Percentiles rank a stretch among this genome's conserved stretches.
These are phyloP conservation scores for Cucurbita ficifolia DNA, from an alignment of 306 rosid species.

Conservation along the genomic window DNA sequence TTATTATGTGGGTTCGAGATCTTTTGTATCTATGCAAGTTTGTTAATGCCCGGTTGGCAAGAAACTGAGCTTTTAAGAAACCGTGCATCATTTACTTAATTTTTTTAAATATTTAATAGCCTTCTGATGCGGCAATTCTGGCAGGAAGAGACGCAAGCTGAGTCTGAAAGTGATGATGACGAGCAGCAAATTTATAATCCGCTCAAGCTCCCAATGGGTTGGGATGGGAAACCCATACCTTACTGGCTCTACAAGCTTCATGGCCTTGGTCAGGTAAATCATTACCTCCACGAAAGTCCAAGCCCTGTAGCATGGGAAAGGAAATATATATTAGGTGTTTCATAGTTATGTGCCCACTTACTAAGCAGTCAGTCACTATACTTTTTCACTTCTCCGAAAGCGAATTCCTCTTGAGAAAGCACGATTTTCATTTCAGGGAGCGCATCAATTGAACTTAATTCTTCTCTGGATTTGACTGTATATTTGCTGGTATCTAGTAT, in stretches of 20 bases:
- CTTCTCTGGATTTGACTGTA: not conserved
- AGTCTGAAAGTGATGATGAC: slow-evolving; percentile 85
- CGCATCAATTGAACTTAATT: not conserved
- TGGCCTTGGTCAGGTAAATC: slow-evolving; percentile 94
- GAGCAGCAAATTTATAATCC: slow-evolving; percentile 98
- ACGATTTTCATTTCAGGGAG: not conserved
- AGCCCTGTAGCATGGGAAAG: not conserved
- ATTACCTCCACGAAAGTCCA: not conserved
- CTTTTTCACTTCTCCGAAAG: not conserved
- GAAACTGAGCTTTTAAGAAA: not conserved
- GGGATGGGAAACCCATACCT: slow-evolving; percentile 99
- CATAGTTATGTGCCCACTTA: not conserved
- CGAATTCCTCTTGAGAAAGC: not conserved
- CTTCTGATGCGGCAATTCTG: slow-evolving; percentile 1
- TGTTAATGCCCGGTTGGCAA: not conserved
- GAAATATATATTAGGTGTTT: not conserved
- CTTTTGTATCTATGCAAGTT: not conserved
- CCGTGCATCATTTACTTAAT: not conserved
- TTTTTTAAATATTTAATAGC: not conserved
- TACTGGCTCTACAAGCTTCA: slow-evolving; percentile 97
- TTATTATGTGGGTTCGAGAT: not conserved
- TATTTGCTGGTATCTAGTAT: not conserved
- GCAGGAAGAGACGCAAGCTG: slow-evolving; percentile 90
- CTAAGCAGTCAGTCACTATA: not conserved
- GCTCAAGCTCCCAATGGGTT: slow-evolving; percentile 96